A percentile compares a stretch with the other conserved stretches of the same genome.
Conservation (phyloP, 164 flowering plant genomes). For the grape (Vitis vinifera) region DNA sequence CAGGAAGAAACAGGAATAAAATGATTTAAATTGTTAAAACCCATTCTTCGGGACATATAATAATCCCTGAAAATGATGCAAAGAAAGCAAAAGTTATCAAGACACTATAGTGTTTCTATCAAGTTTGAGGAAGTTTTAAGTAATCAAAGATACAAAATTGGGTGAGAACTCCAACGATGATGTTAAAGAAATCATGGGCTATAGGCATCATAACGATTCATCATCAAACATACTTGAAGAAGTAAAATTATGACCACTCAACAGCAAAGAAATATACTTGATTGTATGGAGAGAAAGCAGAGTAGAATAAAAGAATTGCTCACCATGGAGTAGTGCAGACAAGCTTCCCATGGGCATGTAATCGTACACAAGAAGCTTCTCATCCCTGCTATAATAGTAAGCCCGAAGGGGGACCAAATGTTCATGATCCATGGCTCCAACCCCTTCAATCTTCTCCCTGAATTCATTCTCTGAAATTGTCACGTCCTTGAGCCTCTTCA, state of each 20-base stretch:
- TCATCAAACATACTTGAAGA: background rate
- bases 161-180: no score
- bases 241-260: background rate
- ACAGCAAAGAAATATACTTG: background rate
- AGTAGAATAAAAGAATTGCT: conserved; percentile 4
- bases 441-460: conserved; percentile 71
- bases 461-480: conserved; percentile 64
- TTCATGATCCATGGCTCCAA: conserved; percentile 70
- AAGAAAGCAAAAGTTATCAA: no score
- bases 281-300: background rate
- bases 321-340: conserved; percentile 83
- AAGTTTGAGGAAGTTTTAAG: no score
- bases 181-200: background rate
- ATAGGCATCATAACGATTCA: background rate
- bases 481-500: conserved; percentile 90
- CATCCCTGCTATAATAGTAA: conserved; percentile 80
- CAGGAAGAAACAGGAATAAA: no score
- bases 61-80: no score
- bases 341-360: conserved; percentile 83
- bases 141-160: no score
- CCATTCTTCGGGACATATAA: no score
- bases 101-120: no score
- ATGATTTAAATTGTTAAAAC: no score
- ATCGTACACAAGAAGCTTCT: conserved; percentile 91
- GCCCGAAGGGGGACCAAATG: conserved; percentile 84